These are phyloP conservation scores for Colletotrichum orbiculare DNA, from an alignment of 2,329 filamentous ascomycete genomes.

Conservation along the genomic window DNA sequence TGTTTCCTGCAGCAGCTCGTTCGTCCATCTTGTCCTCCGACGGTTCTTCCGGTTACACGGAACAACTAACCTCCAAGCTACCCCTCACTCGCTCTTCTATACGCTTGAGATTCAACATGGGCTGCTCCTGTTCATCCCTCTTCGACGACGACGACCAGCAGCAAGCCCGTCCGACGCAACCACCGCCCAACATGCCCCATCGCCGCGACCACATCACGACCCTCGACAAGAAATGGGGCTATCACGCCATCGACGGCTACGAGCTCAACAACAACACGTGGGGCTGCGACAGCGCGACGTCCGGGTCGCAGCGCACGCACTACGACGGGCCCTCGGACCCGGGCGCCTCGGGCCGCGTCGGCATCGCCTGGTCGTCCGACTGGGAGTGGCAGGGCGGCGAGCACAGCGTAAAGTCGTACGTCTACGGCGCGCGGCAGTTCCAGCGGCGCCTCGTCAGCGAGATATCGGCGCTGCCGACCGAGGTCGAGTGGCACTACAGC, in stretches of 20 bases:
- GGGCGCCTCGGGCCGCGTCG: conserved; percentile 39
- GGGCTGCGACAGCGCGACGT: conserved; percentile 47
- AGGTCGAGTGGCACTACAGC: conserved; percentile 56
- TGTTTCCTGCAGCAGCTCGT: neutral
- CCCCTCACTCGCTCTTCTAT: neutral
- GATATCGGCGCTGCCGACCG: conserved; percentile 49
- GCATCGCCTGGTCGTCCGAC: conserved; percentile 52
- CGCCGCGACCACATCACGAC: conserved; percentile 29
- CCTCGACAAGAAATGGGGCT: conserved; percentile 45
- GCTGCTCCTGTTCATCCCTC: conserved; percentile 15
- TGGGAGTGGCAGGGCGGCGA: conserved; percentile 55
- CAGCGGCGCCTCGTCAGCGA: conserved; percentile 44
- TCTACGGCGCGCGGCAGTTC: conserved; percentile 52
- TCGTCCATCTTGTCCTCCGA: too few species aligned
- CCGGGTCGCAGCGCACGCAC: conserved; percentile 56
- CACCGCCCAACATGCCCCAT: conserved; percentile 38
- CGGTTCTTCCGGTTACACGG: too few species aligned
- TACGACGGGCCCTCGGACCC: conserved; percentile 47
- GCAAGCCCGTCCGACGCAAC: conserved; percentile 10
- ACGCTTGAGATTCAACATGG: neutral
- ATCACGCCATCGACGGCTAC: conserved; percentile 45
- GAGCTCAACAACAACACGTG: conserved; percentile 56
- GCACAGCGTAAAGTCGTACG: conserved; percentile 56
- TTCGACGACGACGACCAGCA: conserved; percentile 21
- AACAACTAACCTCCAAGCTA: neutral